Evolutionary conservation across 441 rosid species (phyloP).

Genomic region (Rhodomyrtus psidioides): DNA sequence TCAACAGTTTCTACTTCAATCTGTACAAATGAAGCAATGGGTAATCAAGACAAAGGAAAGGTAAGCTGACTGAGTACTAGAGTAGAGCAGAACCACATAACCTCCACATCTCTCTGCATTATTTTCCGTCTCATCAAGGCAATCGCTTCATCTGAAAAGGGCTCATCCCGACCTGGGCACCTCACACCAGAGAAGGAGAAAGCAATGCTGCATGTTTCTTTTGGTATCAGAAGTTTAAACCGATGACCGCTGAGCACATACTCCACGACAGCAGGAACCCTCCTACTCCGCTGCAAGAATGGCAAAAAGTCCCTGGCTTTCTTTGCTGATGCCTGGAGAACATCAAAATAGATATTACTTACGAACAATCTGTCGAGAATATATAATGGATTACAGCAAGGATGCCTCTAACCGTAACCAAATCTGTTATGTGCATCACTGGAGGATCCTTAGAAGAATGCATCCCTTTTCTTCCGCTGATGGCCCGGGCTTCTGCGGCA

Average conservation of each 20-base stretch:
- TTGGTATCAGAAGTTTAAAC: constrained; percentile 84
- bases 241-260: constrained; percentile 98
- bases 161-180: constrained; percentile 93
- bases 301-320: constrained; percentile 91
- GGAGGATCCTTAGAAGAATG: constrained; percentile 82
- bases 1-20: constrained; percentile 91
- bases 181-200: constrained; percentile 97
- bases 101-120: constrained; percentile 99
- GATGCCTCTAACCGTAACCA: constrained; percentile 41
- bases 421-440: constrained; percentile 72
- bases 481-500: constrained; percentile 89
- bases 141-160: constrained; percentile 90
- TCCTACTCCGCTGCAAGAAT: constrained; percentile 66
- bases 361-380: neutral
- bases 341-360: neutral
- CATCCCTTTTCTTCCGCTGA: constrained; percentile 59
- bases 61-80: constrained; percentile 1
- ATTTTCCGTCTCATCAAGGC: constrained; percentile 88
- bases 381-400: neutral
- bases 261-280: constrained; percentile 81
- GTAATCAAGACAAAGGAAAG: neutral
- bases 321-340: constrained; percentile 62
- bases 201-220: constrained; percentile 94
- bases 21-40: constrained; percentile 23
- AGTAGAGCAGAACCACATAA: constrained; percentile 10